Percentiles rank a stretch among this genome's conserved stretches.
phyloP scores from a whole-genome alignment of 177 flowering plant species.

The Tripterygium wilfordii region DNA sequence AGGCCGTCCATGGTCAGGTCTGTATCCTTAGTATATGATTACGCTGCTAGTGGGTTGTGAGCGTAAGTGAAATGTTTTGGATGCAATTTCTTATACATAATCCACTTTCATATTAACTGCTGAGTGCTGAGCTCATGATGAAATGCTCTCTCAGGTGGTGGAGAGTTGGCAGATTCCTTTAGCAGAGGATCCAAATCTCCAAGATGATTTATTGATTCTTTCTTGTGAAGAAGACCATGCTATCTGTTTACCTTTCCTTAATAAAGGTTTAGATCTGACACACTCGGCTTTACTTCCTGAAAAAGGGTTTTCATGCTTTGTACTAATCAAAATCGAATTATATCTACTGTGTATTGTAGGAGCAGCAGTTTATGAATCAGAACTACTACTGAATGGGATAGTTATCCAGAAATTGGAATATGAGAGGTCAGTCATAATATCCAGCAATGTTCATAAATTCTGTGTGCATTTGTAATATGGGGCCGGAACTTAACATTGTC shows the following conservation, averaged over 20 bases:
- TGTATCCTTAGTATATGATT: constrained; percentile 3
- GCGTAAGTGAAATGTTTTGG: too few relatives aligned
- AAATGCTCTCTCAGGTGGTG: constrained; percentile 41
- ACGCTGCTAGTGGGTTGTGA: too few relatives aligned
- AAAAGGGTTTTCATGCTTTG: not conserved
- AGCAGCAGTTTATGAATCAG: constrained; percentile 59
- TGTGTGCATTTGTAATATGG: too few relatives aligned
- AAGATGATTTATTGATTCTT: constrained; percentile 56
- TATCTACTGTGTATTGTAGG: constrained; percentile 43
- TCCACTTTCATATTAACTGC: too few relatives aligned
- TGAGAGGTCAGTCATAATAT: constrained; percentile 45
- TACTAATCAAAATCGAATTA: not conserved
- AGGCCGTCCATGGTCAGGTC: constrained; percentile 80
- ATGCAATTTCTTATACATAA: too few relatives aligned
- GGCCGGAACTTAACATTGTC: too few relatives aligned
- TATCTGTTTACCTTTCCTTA: constrained; percentile 57
- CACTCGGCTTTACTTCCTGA: not conserved
- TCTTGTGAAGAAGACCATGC: constrained; percentile 82
- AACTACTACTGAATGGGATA: constrained; percentile 81
- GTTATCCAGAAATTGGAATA: constrained; percentile 77
- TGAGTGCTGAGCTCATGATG: not conserved
- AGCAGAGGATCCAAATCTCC: constrained; percentile 30
- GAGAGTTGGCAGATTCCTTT: constrained; percentile 44
- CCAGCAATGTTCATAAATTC: not conserved
- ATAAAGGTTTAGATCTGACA: constrained; percentile 45